These are phyloP conservation scores for Hygrophoropsis aurantiaca DNA, from an alignment of 768 basidiomycete genomes.

Conservation along the genomic window DNA sequence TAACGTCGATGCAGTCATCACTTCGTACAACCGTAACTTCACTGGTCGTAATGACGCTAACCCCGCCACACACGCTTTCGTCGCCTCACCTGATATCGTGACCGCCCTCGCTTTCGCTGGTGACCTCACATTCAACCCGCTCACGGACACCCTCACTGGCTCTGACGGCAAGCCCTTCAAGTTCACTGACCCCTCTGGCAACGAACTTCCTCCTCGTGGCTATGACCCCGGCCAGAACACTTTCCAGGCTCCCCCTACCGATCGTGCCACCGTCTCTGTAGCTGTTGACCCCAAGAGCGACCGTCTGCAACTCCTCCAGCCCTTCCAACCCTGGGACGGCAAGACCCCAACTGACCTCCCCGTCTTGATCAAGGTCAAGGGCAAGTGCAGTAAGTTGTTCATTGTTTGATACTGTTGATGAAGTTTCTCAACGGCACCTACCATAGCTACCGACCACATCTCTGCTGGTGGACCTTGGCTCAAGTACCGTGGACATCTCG, in stretches of 20 bases:
- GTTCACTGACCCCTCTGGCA: slow-evolving; percentile 88
- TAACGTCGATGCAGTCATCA: slow-evolving; percentile 65
- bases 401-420: too few relatives aligned
- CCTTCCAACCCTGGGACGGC: slow-evolving; percentile 92
- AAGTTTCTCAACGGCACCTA: too few relatives aligned
- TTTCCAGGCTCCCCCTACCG: slow-evolving; percentile 90
- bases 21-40: slow-evolving; percentile 99
- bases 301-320: slow-evolving; percentile 86
- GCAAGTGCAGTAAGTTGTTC: slow-evolving; percentile 95
- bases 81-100: slow-evolving; percentile 92
- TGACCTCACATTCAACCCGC: slow-evolving; percentile 92
- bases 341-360: slow-evolving; percentile 88
- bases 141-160: slow-evolving; percentile 86
- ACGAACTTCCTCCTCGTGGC: slow-evolving; percentile 91
- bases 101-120: slow-evolving; percentile 97
- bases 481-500: slow-evolving; percentile 98
- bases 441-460: slow-evolving; percentile 84
- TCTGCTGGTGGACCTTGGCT: slow-evolving; percentile 98
- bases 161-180: slow-evolving; percentile 95
- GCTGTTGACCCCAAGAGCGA: slow-evolving; percentile 83
- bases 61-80: slow-evolving; percentile 97
- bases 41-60: slow-evolving; percentile 99
- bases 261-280: slow-evolving; percentile 82
- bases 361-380: slow-evolving; percentile 95
- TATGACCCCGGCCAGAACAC: slow-evolving; percentile 98